These are phyloP conservation scores for Pyrenophora seminiperda DNA, from an alignment of 2,329 filamentous ascomycete genomes.

Conservation along the genomic window DNA sequence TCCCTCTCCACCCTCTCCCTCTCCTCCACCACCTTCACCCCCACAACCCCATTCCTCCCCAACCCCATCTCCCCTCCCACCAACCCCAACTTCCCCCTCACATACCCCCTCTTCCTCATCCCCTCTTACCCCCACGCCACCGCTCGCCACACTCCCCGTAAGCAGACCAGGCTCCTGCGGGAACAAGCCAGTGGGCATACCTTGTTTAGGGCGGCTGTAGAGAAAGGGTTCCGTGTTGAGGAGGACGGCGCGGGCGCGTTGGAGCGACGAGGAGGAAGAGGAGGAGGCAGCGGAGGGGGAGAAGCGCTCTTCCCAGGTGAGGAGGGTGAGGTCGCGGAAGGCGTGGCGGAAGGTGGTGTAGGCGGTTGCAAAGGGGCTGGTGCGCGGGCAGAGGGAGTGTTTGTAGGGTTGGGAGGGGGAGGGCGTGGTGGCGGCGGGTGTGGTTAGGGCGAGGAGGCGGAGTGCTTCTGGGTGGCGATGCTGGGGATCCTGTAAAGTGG, in stretches of 20 bases:
- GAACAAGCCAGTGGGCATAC: conserved; percentile 19
- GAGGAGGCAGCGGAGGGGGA: too few species aligned
- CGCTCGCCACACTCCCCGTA: neutral
- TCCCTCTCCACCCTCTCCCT: neutral
- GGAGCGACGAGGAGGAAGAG: too few species aligned
- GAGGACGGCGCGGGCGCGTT: conserved; percentile 19
- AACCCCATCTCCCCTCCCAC: neutral
- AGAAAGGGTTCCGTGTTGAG: conserved; percentile 35
- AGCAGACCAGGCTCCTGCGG: conserved; percentile 15
- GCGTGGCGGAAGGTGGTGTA: conserved; percentile 46
- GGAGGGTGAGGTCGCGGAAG: conserved; percentile 49
- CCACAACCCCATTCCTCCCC: neutral
- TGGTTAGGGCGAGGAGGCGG: conserved; percentile 22
- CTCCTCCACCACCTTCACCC: neutral
- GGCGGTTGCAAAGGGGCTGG: conserved; percentile 41
- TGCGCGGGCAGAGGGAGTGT: conserved; percentile 36
- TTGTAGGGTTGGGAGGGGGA: conserved; percentile 14
- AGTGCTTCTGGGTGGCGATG: conserved; percentile 9
- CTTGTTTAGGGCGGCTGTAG: conserved; percentile 27
- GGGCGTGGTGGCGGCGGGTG: neutral
- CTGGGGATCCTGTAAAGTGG: too few species aligned
- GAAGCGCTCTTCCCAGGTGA: conserved; percentile 51
- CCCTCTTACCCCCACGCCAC: neutral
- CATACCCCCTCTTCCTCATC: conserved; percentile 14
- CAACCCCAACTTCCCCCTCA: conserved; percentile 13